phyloP scores from a whole-genome alignment of 768 basidiomycete species.

The Mycena pura region DNA sequence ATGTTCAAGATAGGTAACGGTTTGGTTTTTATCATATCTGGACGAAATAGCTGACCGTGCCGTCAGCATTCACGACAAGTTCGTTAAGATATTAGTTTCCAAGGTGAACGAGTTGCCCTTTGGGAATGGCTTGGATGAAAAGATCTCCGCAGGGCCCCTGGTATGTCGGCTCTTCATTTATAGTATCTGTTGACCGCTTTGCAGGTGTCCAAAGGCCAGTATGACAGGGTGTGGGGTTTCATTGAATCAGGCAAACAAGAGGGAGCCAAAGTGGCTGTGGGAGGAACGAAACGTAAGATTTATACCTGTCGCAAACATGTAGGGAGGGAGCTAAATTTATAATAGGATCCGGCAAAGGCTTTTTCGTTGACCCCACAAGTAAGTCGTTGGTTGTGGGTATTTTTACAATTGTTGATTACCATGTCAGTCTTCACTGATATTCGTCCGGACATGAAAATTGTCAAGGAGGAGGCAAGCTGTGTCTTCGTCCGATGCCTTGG shows the following conservation, averaged over 20 bases:
- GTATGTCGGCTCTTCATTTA: conserved; percentile 49
- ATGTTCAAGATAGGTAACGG: conserved; percentile 72
- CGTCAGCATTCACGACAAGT: conserved; percentile 78
- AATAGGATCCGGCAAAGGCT: conserved; percentile 69
- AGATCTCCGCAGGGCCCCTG: conserved; percentile 81
- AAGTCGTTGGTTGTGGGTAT: conserved; percentile 35
- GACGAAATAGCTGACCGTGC: neutral
- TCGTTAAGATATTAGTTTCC: conserved; percentile 66
- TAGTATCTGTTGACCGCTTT: neutral
- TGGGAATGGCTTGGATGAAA: conserved; percentile 82
- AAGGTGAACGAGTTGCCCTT: conserved; percentile 75
- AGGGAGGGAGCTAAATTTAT: neutral
- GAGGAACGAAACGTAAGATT: conserved; percentile 71
- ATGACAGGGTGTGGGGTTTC: conserved; percentile 86
- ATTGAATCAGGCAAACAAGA: conserved; percentile 86
- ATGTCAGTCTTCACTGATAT: conserved; percentile 81
- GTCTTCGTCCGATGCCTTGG: neutral
- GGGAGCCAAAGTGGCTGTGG: conserved; percentile 80
- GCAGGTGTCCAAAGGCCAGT: conserved; percentile 84
- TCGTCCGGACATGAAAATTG: conserved; percentile 83
- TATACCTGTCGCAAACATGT: neutral
- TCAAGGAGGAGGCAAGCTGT: conserved; percentile 69
- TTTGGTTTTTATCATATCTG: neutral
- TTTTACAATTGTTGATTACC: neutral
- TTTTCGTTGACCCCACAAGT: conserved; percentile 91